Conservation (phyloP, 1,284 basidiomycete species). For the Melampsora occidentalis region DNA sequence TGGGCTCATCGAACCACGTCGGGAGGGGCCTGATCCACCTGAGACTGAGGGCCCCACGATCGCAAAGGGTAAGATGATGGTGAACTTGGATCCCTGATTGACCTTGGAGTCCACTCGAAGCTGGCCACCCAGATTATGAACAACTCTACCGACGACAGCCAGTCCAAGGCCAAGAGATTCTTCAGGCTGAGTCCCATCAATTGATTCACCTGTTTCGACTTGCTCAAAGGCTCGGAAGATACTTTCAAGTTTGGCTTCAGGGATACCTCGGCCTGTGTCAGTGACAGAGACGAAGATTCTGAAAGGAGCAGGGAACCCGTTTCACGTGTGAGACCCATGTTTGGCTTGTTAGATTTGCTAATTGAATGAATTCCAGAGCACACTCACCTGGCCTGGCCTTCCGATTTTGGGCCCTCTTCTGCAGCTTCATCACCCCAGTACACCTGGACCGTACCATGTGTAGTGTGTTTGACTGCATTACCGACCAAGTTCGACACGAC, state of each 20-base stretch:
- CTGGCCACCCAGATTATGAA: slow-evolving; percentile 55
- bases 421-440: slow-evolving; percentile 58
- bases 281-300: slow-evolving; percentile 71
- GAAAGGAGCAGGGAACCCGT: background rate
- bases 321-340: slow-evolving; percentile 5
- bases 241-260: slow-evolving; percentile 68
- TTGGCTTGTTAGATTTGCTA: slow-evolving; percentile 46
- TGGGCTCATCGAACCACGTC: background rate
- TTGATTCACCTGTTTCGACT: slow-evolving; percentile 62
- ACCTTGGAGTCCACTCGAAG: slow-evolving; percentile 55
- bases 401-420: slow-evolving; percentile 39
- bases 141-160: slow-evolving; percentile 55
- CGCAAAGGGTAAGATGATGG: slow-evolving; percentile 54
- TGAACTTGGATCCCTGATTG: slow-evolving; percentile 54
- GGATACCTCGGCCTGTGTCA: slow-evolving; percentile 76
- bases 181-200: slow-evolving; percentile 40
- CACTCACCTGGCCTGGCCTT: slow-evolving; percentile 20
- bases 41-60: slow-evolving; percentile 39
- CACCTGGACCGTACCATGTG: slow-evolving; percentile 65
- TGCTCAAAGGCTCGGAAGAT: slow-evolving; percentile 85
- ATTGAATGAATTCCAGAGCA: slow-evolving; percentile 45
- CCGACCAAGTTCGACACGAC: slow-evolving; percentile 79
- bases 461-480: slow-evolving; percentile 79
- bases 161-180: slow-evolving; percentile 48
- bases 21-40: slow-evolving; percentile 1